Evolutionary conservation across 495 filamentous ascomycete species (phyloP).

Genomic region (Pseudotulostoma volvatum): DNA sequence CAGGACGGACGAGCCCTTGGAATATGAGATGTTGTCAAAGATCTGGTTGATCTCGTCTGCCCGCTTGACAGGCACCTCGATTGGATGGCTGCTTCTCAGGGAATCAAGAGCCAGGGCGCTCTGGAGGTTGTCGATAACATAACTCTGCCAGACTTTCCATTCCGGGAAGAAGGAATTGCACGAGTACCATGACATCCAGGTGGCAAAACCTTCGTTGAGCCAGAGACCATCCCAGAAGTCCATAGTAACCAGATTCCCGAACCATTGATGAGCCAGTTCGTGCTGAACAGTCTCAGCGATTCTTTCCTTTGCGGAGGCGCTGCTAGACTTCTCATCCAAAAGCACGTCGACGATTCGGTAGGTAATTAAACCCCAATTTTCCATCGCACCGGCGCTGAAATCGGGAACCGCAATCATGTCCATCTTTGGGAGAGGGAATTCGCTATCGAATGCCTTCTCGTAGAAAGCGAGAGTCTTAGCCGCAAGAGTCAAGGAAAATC

Average conservation of each 20-base stretch:
- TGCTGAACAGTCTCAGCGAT: conserved; percentile 93
- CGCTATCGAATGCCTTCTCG: conserved; percentile 37
- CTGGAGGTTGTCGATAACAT: conserved; percentile 82
- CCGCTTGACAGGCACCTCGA: conserved; percentile 89
- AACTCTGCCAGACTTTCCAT: conserved; percentile 97
- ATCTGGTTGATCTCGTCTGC: conserved; percentile 97
- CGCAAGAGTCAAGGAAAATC: conserved; percentile 47
- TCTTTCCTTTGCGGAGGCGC: conserved; percentile 82
- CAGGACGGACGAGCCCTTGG: conserved; percentile 87
- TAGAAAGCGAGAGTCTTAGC: conserved; percentile 39
- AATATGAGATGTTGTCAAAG: conserved; percentile 96
- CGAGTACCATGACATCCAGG: conserved; percentile 59
- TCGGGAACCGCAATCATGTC: conserved; percentile 97
- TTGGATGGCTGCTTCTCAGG: conserved; percentile 84
- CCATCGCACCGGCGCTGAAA: conserved; percentile 89
- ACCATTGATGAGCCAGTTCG: conserved; percentile 97
- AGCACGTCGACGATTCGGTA: conserved; percentile 87
- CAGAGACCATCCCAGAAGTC: conserved; percentile 98
- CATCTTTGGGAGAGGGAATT: conserved; percentile 64
- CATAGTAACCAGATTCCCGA: conserved; percentile 97
- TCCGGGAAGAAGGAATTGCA: conserved; percentile 74
- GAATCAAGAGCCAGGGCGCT: conserved; percentile 78
- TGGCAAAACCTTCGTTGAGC: conserved; percentile 97
- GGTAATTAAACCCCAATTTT: conserved; percentile 96
- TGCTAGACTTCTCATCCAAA: conserved; percentile 79